Percentiles rank a stretch among this genome's conserved stretches.
phyloP scores from a whole-genome alignment of 2,329 filamentous ascomycete species.

The Colletotrichum sp. region DNA sequence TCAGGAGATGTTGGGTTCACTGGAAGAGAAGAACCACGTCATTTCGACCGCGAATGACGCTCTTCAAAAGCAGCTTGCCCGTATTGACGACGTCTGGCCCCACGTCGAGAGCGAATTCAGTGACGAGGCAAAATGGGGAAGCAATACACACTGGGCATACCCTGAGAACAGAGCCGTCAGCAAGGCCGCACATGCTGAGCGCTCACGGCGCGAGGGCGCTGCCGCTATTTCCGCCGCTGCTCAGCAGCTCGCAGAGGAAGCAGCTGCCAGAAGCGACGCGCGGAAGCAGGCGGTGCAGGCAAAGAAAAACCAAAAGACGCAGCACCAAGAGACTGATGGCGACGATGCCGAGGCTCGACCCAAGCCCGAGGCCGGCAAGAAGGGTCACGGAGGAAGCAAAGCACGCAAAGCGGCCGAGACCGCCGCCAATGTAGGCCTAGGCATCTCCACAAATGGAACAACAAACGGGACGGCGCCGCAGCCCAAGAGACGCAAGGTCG shows the following conservation, averaged over 20 bases:
- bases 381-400: slow-evolving; percentile 63
- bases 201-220: slow-evolving; percentile 79
- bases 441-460: slow-evolving; percentile 62
- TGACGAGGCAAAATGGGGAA: slow-evolving; percentile 93
- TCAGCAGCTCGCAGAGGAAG: slow-evolving; percentile 80
- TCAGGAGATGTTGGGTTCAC: slow-evolving; percentile 82
- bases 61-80: slow-evolving; percentile 80
- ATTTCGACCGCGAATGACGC: slow-evolving; percentile 91
- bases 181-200: slow-evolving; percentile 70
- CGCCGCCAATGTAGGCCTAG: slow-evolving; percentile 61
- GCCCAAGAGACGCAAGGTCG: slow-evolving; percentile 81
- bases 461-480: slow-evolving; percentile 60
- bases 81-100: slow-evolving; percentile 86
- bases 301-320: slow-evolving; percentile 73
- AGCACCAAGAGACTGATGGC: slow-evolving; percentile 78
- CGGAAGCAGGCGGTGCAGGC: slow-evolving; percentile 82
- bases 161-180: slow-evolving; percentile 74
- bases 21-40: slow-evolving; percentile 98
- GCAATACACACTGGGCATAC: slow-evolving; percentile 93
- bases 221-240: slow-evolving; percentile 79
- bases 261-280: slow-evolving; percentile 81
- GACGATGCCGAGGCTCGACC: slow-evolving; percentile 68
- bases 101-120: slow-evolving; percentile 89
- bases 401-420: slow-evolving; percentile 66
- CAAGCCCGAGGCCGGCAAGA: slow-evolving; percentile 63